phyloP scores from a whole-genome alignment of 345 rosid genomes.

The Streptanthus diversifolius region DNA sequence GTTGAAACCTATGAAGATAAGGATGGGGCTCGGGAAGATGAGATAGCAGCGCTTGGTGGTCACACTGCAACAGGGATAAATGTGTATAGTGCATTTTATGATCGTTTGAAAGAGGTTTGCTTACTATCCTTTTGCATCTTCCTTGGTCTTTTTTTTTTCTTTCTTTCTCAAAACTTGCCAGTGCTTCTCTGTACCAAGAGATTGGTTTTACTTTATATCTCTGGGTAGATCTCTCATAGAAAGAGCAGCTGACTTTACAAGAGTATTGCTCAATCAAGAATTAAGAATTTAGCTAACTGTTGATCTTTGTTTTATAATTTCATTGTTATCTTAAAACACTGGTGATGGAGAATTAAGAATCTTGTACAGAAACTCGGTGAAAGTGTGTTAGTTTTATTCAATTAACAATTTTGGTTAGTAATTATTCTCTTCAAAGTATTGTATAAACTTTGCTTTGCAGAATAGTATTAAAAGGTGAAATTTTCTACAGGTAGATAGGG shows the following conservation, averaged over 20 bases:
- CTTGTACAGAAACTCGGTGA: background rate
- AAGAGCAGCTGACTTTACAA: background rate
- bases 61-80: conserved; percentile 68
- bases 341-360: background rate
- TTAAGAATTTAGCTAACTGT: background rate
- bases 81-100: conserved; percentile 81
- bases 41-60: conserved; percentile 93
- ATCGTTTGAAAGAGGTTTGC: conserved; percentile 84
- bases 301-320: background rate
- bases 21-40: conserved; percentile 86
- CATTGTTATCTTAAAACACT: background rate
- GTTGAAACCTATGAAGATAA: conserved; percentile 81
- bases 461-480: background rate
- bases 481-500: background rate
- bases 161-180: background rate
- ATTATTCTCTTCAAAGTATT: background rate
- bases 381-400: background rate
- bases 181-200: background rate
- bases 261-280: background rate
- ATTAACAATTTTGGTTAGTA: background rate
- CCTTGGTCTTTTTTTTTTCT: background rate
- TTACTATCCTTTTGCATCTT: background rate
- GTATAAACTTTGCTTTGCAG: background rate
- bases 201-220: background rate
- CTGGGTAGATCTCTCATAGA: background rate